Conservation (phyloP, 768 basidiomycete species). For the Boletus tylopilopsis region DNA sequence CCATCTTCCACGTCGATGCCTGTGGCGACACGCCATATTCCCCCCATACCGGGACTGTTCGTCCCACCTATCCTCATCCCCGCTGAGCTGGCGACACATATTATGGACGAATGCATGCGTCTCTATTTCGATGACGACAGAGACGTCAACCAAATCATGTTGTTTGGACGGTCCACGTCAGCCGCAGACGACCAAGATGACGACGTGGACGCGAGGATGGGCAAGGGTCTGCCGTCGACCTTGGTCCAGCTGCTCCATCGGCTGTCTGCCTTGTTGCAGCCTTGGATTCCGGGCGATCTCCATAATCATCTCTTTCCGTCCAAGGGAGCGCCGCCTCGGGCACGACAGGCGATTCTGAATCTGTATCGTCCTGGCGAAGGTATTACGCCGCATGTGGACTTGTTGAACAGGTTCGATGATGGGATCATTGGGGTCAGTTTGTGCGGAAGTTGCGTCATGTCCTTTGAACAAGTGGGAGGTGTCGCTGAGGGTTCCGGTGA, state of each 20-base stretch:
- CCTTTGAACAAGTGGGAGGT: constrained; percentile 43
- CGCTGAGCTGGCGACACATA: constrained; percentile 44
- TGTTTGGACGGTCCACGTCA: constrained; percentile 56
- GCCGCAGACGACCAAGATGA: constrained; percentile 8
- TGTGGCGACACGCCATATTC: constrained; percentile 35
- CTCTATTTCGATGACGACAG: constrained; percentile 49
- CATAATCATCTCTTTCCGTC: constrained; percentile 61
- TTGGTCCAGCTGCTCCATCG: constrained; percentile 50
- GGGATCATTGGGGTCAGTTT: constrained; percentile 89
- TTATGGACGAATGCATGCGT: constrained; percentile 49
- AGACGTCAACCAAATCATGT: constrained; percentile 77
- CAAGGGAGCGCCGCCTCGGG: constrained; percentile 33
- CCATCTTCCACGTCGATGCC: constrained; percentile 15
- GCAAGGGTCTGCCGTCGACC: constrained; percentile 52
- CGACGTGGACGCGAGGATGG: constrained; percentile 14
- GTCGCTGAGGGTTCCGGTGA: neutral
- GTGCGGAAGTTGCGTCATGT: constrained; percentile 77
- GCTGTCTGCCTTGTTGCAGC: constrained; percentile 47
- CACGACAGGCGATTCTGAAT: constrained; percentile 88
- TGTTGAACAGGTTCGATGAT: constrained; percentile 79
- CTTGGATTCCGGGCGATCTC: constrained; percentile 45
- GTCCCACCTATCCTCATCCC: constrained; percentile 52
- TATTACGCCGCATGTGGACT: constrained; percentile 84
- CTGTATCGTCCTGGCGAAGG: constrained; percentile 87
- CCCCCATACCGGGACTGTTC: constrained; percentile 64